Conservation (phyloP, 2,329 filamentous ascomycete species). For the Epicoccum sorghinum region DNA sequence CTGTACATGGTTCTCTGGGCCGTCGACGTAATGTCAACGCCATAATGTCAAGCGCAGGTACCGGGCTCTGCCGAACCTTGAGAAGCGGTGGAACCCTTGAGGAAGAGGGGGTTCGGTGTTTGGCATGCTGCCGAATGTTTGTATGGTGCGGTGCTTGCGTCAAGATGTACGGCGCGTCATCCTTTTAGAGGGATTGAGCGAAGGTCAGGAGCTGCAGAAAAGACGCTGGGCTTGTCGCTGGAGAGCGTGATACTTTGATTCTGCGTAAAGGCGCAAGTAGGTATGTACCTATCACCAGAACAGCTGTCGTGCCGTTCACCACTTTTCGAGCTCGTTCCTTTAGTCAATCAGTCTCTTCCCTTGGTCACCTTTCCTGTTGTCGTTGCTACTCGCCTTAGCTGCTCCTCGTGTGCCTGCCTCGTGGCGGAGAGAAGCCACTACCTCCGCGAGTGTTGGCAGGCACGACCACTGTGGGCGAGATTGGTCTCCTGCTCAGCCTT, state of each 20-base stretch:
- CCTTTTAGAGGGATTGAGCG: neutral
- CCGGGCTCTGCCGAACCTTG: neutral
- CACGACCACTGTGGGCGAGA: neutral
- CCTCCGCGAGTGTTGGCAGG: slow-evolving; percentile 3
- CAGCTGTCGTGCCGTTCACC: slow-evolving; percentile 2
- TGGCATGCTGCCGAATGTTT: neutral
- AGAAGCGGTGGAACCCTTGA: neutral
- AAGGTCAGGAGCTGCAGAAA: neutral
- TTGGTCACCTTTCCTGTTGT: neutral
- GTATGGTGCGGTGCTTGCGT: neutral
- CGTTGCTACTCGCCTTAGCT: neutral
- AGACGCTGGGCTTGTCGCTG: neutral
- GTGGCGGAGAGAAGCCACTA: neutral
- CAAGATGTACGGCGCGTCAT: neutral
- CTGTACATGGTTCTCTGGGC: slow-evolving; percentile 7
- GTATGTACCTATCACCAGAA: slow-evolving; percentile 6
- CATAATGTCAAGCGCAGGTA: slow-evolving; percentile 9
- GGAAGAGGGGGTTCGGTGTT: neutral
- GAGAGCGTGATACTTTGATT: neutral
- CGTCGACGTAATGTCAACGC: slow-evolving; percentile 6
- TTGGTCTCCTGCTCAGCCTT: neutral
- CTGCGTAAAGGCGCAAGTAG: slow-evolving; percentile 5
- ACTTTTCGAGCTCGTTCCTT: neutral
- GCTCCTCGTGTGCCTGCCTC: neutral
- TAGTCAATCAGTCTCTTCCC: neutral